Conservation (phyloP, 208 protist genomes). For the Acanthamoeba lenticulata region DNA sequence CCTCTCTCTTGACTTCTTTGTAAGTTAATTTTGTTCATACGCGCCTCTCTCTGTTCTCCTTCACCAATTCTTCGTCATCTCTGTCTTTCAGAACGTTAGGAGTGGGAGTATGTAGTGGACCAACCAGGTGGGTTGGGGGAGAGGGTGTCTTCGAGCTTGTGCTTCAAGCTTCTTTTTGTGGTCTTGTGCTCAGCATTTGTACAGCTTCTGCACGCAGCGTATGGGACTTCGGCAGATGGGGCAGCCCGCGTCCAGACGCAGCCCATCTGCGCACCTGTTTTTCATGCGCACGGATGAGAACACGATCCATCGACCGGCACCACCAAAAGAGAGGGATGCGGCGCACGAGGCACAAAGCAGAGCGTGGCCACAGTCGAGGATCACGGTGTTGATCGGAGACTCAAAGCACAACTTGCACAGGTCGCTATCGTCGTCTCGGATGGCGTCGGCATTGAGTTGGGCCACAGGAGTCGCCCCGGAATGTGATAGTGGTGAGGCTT, state of each 20-base stretch:
- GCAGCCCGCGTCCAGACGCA: not conserved
- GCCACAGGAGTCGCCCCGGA: not conserved
- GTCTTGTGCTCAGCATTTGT: not conserved
- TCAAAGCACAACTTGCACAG: conserved; percentile 49
- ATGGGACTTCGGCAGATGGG: not conserved
- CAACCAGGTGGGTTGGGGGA: too few species aligned
- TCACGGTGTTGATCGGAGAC: not conserved
- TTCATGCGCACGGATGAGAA: too few species aligned
- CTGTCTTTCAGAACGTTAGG: too few species aligned
- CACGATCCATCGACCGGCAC: not conserved
- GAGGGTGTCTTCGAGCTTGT: too few species aligned
- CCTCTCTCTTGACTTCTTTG: not conserved
- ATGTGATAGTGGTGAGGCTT: too few species aligned
- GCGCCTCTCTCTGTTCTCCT: not conserved
- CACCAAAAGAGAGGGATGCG: not conserved
- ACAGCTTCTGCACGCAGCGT: not conserved
- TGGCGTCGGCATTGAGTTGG: not conserved
- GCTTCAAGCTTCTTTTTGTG: not conserved
- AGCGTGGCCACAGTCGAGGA: conserved; percentile 28
- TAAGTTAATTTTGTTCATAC: not conserved
- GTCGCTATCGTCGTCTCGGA: not conserved
- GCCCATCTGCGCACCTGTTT: not conserved
- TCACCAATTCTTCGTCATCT: not conserved
- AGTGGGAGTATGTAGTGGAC: too few species aligned
- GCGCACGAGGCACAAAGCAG: not conserved